Evolutionary conservation across 139 green algal species (phyloP).

Genomic region (Tetratostichococcus sp.): DNA sequence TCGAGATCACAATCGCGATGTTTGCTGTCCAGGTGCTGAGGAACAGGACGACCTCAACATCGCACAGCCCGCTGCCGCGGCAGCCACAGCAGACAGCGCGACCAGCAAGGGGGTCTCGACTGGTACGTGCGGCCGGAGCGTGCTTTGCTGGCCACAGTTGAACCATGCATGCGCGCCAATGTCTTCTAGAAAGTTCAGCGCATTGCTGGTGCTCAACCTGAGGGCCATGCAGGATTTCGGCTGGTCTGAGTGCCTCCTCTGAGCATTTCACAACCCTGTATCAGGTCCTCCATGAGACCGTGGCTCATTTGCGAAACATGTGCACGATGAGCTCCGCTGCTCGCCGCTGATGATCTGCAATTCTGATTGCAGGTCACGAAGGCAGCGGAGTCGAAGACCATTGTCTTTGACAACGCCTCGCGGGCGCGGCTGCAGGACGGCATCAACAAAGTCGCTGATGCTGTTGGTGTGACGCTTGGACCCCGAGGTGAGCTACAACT

Average conservation of each 20-base stretch:
- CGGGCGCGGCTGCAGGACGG: slow-evolving; percentile 82
- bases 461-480: slow-evolving; percentile 92
- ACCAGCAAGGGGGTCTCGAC: background rate
- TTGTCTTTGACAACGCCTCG: slow-evolving; percentile 88
- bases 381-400: slow-evolving; percentile 88
- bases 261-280: background rate
- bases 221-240: too few species aligned
- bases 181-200: background rate
- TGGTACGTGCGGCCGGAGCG: background rate
- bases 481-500: slow-evolving; percentile 83
- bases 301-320: background rate
- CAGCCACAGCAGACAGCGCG: background rate
- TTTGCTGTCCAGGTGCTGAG: background rate
- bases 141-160: background rate
- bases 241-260: background rate
- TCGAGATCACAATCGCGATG: background rate
- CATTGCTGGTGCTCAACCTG: too few species aligned
- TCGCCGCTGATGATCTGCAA: too few species aligned
- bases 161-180: background rate
- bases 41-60: background rate
- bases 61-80: background rate
- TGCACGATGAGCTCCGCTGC: background rate
- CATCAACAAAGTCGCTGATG: slow-evolving; percentile 98
- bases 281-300: too few species aligned
- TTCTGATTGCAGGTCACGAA: background rate